Conservation (phyloP, 495 filamentous ascomycete genomes). For the Neurospora sp. region DNA sequence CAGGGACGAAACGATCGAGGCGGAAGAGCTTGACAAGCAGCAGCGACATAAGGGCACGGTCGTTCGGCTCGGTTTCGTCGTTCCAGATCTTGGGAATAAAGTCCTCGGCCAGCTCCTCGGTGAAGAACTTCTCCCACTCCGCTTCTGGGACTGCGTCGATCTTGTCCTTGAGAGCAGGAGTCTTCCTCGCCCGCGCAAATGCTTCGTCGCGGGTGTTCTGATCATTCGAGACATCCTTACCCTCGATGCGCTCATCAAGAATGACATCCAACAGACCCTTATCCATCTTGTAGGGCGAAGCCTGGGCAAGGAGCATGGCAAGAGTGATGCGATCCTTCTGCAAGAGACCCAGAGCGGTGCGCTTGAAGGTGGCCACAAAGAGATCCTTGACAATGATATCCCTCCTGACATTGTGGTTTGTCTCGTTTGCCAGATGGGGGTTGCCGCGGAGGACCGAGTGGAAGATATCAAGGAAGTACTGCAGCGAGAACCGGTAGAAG, state of each 20-base stretch:
- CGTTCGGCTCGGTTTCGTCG: slow-evolving; percentile 48
- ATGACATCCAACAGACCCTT: slow-evolving; percentile 76
- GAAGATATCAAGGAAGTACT: slow-evolving; percentile 98
- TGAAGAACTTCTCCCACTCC: slow-evolving; percentile 72
- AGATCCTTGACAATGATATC: slow-evolving; percentile 82
- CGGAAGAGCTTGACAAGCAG: slow-evolving; percentile 90
- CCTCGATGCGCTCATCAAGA: slow-evolving; percentile 66
- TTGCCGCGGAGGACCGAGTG: slow-evolving; percentile 80
- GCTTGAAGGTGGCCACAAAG: slow-evolving; percentile 83
- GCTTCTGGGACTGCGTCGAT: slow-evolving; percentile 49
- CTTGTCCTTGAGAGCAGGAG: slow-evolving; percentile 64
- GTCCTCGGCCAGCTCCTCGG: slow-evolving; percentile 81
- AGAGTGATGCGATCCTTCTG: slow-evolving; percentile 92
- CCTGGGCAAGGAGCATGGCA: slow-evolving; percentile 93
- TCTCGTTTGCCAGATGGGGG: slow-evolving; percentile 59
- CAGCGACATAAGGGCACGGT: slow-evolving; percentile 74
- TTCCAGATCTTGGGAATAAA: slow-evolving; percentile 73
- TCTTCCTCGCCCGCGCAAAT: slow-evolving; percentile 54
- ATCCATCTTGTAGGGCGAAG: slow-evolving; percentile 89
- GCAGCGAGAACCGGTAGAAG: slow-evolving; percentile 98
- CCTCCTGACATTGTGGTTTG: slow-evolving; percentile 64
- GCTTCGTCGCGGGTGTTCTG: slow-evolving; percentile 55
- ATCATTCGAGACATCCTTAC: slow-evolving; percentile 66
- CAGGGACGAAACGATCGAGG: slow-evolving; percentile 87
- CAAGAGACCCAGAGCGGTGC: slow-evolving; percentile 82